Evolutionary conservation across 1,284 basidiomycete genomes (phyloP).

Genomic region (Trichosporon ovoides): DNA sequence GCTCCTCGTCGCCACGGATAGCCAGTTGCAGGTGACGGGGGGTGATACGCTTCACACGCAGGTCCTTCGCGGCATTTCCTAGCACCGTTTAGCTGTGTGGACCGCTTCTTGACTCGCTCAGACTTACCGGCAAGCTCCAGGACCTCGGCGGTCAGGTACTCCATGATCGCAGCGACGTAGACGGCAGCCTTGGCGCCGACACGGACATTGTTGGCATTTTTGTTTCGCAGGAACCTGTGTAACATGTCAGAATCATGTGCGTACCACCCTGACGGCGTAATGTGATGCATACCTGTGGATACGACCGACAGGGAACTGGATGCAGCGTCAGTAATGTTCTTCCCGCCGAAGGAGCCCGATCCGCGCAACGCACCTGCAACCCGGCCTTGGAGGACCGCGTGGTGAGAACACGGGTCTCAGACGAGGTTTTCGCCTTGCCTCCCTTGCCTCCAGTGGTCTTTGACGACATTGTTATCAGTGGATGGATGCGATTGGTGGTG

Average conservation of each 20-base stretch:
- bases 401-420: conserved; percentile 52
- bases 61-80: conserved; percentile 96
- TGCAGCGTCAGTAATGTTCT: not conserved
- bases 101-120: not conserved
- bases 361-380: conserved; percentile 60
- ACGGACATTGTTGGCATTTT: conserved; percentile 81
- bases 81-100: not conserved
- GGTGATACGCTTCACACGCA: conserved; percentile 92
- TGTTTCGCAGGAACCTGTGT: conserved; percentile 78
- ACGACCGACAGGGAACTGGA: conserved; percentile 45
- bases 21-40: conserved; percentile 65
- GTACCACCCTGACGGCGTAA: not conserved
- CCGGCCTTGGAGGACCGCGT: conserved; percentile 78
- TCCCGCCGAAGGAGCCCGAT: not conserved
- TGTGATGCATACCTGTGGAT: conserved; percentile 36
- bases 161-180: conserved; percentile 50
- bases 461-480: conserved; percentile 36
- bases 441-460: conserved; percentile 50
- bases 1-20: conserved; percentile 84
- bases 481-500: conserved; percentile 18
- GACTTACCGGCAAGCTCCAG: conserved; percentile 49
- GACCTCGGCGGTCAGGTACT: conserved; percentile 52
- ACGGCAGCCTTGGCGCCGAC: conserved; percentile 50
- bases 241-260: not conserved
- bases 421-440: conserved; percentile 51